These are phyloP conservation scores for Pseudogymnoascus verrucosus DNA, from an alignment of 2,329 filamentous ascomycete genomes.

Conservation along the genomic window DNA sequence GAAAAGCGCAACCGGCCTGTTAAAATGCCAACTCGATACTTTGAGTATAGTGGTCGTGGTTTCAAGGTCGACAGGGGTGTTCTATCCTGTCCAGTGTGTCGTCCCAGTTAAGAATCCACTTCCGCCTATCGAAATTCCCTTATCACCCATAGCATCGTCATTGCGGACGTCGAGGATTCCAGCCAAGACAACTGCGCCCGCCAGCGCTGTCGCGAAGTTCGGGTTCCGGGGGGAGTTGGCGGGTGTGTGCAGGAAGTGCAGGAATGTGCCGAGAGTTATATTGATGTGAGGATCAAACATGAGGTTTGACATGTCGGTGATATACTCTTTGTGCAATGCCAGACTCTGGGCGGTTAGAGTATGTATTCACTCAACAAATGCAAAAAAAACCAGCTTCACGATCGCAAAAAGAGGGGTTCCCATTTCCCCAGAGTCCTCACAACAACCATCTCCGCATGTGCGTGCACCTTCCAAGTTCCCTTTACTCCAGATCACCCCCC, in stretches of 20 bases:
- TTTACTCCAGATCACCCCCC: neutral
- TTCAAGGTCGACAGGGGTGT: conserved; percentile 6
- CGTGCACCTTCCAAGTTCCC: neutral
- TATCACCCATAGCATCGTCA: neutral
- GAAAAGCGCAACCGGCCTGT: neutral
- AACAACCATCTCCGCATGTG: neutral
- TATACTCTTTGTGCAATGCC: neutral
- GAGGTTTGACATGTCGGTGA: neutral
- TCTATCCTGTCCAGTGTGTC: neutral
- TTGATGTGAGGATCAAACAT: conserved; percentile 1
- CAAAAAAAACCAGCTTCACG: neutral
- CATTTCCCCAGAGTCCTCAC: neutral
- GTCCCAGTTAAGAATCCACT: neutral
- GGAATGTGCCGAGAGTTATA: neutral
- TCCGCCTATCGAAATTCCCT: conserved; percentile 4
- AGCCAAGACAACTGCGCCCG: neutral
- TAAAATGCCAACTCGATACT: neutral
- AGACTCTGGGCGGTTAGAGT: neutral
- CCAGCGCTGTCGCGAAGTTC: neutral
- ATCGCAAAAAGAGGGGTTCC: neutral
- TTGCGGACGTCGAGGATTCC: neutral
- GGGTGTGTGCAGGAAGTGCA: neutral
- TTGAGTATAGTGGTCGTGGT: neutral
- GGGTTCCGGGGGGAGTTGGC: neutral
- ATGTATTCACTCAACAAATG: neutral